Conservation (phyloP, 345 rosid species). For the Euphorbia tirucalli region DNA sequence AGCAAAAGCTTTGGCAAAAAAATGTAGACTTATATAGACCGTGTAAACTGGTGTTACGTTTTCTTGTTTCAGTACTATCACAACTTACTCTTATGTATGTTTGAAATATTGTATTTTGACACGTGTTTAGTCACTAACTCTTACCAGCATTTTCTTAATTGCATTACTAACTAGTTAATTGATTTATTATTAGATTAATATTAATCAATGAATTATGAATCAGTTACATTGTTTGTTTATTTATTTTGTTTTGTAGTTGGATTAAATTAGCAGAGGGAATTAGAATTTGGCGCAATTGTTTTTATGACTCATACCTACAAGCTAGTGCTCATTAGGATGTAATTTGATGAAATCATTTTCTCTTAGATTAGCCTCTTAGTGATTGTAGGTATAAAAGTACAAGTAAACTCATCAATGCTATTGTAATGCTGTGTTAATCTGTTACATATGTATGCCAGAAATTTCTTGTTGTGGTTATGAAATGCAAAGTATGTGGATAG, state of each 20-base stretch:
- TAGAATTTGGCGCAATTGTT: not conserved
- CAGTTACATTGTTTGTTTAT: not conserved
- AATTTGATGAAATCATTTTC: not conserved
- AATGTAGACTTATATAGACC: not conserved
- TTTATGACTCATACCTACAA: not conserved
- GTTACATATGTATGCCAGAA: too few relatives aligned
- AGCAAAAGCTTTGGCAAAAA: too few relatives aligned
- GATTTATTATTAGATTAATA: too few relatives aligned
- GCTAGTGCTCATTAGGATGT: not conserved
- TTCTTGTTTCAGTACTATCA: too few relatives aligned
- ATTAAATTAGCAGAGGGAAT: not conserved
- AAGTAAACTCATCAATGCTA: not conserved
- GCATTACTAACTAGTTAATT: not conserved
- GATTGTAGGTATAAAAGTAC: not conserved
- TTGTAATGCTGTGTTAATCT: too few relatives aligned
- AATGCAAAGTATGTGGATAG: too few relatives aligned
- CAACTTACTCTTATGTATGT: not conserved
- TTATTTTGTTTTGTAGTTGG: not conserved
- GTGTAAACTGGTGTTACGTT: not conserved
- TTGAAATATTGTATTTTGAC: not conserved
- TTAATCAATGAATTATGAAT: too few relatives aligned
- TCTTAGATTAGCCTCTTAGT: not conserved
- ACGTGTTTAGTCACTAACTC: not conserved
- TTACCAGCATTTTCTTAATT: not conserved
- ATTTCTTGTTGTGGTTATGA: too few relatives aligned